These are phyloP conservation scores for Takashimella koratensis DNA, from an alignment of 1,284 basidiomycete genomes.

Conservation along the genomic window DNA sequence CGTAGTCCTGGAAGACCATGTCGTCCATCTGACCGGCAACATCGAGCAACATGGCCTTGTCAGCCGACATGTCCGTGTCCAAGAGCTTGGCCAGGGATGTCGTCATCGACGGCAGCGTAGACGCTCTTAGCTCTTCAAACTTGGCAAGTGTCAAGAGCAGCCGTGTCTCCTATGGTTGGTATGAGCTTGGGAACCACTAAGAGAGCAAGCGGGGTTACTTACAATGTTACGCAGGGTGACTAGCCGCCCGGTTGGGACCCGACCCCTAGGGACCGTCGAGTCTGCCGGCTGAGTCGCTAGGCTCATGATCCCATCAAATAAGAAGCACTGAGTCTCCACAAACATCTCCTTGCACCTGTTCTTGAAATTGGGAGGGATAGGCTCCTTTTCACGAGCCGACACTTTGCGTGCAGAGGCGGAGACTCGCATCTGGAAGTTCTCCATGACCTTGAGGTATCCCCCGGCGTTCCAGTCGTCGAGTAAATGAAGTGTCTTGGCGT, in stretches of 20 bases:
- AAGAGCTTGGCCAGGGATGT: conserved; percentile 75
- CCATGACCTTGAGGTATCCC: conserved; percentile 65
- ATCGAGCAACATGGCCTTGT: conserved; percentile 70
- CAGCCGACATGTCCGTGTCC: conserved; percentile 68
- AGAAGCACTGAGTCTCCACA: conserved; percentile 79
- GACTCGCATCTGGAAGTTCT: conserved; percentile 77
- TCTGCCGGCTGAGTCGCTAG: conserved; percentile 54
- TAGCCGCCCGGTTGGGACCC: conserved; percentile 57
- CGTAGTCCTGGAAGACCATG: conserved; percentile 80
- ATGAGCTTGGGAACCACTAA: not conserved
- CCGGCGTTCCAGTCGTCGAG: conserved; percentile 79
- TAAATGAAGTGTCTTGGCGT: conserved; percentile 76
- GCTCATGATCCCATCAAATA: conserved; percentile 82
- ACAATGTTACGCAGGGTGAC: conserved; percentile 24
- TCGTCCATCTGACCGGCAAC: conserved; percentile 79
- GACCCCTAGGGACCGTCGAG: not conserved
- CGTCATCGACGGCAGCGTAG: conserved; percentile 73
- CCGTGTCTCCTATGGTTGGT: conserved; percentile 63
- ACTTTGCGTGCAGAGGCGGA: conserved; percentile 76
- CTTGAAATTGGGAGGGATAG: conserved; percentile 42
- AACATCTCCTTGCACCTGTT: conserved; percentile 80
- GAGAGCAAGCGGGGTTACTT: conserved; percentile 6
- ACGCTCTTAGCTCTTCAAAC: conserved; percentile 68
- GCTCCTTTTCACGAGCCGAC: conserved; percentile 49
- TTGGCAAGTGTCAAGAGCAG: conserved; percentile 88